Evolutionary conservation across 1,139 yeast species (phyloP), one percentile per base, ranked within the genome.

Genomic region (Sugiyamaella grinbergsii): DNA sequence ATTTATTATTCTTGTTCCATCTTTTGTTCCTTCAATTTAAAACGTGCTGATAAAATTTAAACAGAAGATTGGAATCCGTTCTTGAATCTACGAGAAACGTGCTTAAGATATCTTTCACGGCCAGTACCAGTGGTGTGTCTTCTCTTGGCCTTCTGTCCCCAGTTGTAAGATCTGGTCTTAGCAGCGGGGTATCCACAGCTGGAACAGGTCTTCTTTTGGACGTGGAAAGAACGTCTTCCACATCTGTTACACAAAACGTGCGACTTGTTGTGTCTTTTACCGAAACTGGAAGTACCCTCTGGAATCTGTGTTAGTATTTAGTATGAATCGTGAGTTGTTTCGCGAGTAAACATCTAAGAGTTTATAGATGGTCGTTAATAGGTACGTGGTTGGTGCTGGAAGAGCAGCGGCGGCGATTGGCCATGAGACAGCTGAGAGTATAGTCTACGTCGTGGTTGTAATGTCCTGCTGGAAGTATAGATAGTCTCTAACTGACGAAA

Each of bases 211-310:
- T 89, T 86, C 95, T 91, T 93, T 82, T 93, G 98, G 76, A 85
- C 79, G 83, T 94, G 98, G 95, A 91, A 93, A 61, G 97, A 85
- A 83, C 98, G 96, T 74, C 82, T 80, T 72, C 98, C 98, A 83
- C 99, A 93, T 86, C 98, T 90, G 84, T 85, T 89, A 84, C 99
- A 94, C 80, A 91, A 82, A 75, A 95, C 87, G 90, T 93, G 99
- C 76, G 98, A 85, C 83, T 94, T 94, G 94, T 88, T 91, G 90
- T 93, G 98, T 80, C 95, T 90, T 83, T 91, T 93, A 85, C 98
- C 98, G 83, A 89, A 85, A 77, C 97, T 89, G 82, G 98, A 96
- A 79, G 98, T 93, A 89, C 98, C 98, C 91, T 93, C 96, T 89
- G 73, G 36, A 13, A 15, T 5, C 11, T 11, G 16, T 20, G 49